These are phyloP conservation scores for Neurospora hispaniola DNA, from an alignment of 495 filamentous ascomycete species.

Conservation along the genomic window DNA sequence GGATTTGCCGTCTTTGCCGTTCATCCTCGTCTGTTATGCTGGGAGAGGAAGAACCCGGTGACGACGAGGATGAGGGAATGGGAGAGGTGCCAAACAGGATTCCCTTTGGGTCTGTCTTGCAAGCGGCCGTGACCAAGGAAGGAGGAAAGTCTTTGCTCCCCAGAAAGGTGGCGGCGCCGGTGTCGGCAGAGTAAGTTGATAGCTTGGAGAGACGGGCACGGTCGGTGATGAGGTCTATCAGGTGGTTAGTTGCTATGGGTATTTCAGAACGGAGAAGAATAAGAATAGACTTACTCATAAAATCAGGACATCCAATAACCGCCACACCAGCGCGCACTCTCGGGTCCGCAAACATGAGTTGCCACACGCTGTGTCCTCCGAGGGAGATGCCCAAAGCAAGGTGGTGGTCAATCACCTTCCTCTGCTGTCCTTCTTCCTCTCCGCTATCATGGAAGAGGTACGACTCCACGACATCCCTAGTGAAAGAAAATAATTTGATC, in stretches of 20 bases:
- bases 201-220: constrained; percentile 67
- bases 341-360: constrained; percentile 65
- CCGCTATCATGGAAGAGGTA: constrained; percentile 54
- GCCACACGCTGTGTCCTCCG: constrained; percentile 84
- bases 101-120: constrained; percentile 57
- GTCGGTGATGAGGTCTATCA: constrained; percentile 54
- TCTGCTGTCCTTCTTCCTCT: constrained; percentile 13
- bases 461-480: constrained; percentile 64
- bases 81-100: constrained; percentile 47
- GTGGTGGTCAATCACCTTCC: constrained; percentile 51
- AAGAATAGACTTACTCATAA: constrained; percentile 37
- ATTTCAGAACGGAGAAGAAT: not conserved
- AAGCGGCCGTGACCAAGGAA: constrained; percentile 50
- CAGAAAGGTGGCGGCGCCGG: constrained; percentile 52
- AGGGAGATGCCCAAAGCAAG: constrained; percentile 73
- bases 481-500: constrained; percentile 10
- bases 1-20: constrained; percentile 26
- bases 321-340: constrained; percentile 64
- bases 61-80: constrained; percentile 13
- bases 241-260: not conserved
- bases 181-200: constrained; percentile 40
- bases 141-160: constrained; percentile 67
- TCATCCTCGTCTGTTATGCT: not conserved
- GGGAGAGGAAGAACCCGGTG: not conserved
- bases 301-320: constrained; percentile 87